phyloP scores from a whole-genome alignment of 371 early-diverging fungal species.

The Lichtheimia ramosa region DNA sequence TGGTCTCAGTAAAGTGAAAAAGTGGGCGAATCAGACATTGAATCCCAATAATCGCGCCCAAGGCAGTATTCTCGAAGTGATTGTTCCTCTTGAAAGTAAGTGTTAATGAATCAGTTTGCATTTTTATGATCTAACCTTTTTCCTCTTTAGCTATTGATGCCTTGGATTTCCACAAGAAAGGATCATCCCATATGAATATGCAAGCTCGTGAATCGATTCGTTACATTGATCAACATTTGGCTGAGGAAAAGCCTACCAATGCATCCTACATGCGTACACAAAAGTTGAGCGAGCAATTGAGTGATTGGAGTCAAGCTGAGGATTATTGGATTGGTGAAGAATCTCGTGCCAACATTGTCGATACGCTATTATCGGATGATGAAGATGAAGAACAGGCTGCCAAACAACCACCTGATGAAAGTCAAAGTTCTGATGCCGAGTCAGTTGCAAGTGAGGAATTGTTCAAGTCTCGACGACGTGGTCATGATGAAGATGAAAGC shows the following conservation, averaged over 20 bases:
- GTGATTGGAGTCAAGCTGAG: slow-evolving; percentile 53
- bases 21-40: slow-evolving; percentile 46
- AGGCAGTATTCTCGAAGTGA: slow-evolving; percentile 43
- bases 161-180: slow-evolving; percentile 74
- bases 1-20: slow-evolving; percentile 52
- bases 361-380: slow-evolving; percentile 20
- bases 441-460: slow-evolving; percentile 24
- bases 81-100: slow-evolving; percentile 64
- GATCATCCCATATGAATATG: slow-evolving; percentile 57
- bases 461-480: slow-evolving; percentile 20
- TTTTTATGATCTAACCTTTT: neutral
- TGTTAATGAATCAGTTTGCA: neutral
- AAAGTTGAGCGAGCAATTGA: slow-evolving; percentile 48
- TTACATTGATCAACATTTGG: slow-evolving; percentile 66
- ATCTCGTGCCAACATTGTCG: slow-evolving; percentile 21
- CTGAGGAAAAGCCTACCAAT: slow-evolving; percentile 5
- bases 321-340: slow-evolving; percentile 50
- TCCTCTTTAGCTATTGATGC: slow-evolving; percentile 57
- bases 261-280: slow-evolving; percentile 43
- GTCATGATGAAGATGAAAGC: slow-evolving; percentile 21
- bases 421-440: slow-evolving; percentile 18
- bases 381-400: slow-evolving; percentile 21
- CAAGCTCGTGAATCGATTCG: slow-evolving; percentile 78
- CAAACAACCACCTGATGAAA: neutral
- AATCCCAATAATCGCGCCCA: slow-evolving; percentile 26